phyloP scores from a whole-genome alignment of 345 rosid genomes.

The Salix viminalis region DNA sequence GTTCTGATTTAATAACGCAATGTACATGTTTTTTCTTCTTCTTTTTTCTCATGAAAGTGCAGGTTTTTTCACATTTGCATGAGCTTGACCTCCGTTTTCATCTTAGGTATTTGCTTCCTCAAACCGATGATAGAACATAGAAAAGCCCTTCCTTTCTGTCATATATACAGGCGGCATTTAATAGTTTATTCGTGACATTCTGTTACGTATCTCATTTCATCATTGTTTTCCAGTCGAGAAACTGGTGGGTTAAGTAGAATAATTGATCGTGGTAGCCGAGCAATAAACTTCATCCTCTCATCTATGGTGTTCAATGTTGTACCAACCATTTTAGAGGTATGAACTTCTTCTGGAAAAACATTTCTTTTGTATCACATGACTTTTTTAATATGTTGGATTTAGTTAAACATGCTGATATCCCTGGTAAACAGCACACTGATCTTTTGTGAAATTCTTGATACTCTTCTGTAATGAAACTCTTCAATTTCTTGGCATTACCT shows the following conservation, averaged over 20 bases:
- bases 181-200: neutral
- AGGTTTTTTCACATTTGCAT: constrained; percentile 95
- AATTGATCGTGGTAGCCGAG: constrained; percentile 99
- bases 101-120: constrained; percentile 53
- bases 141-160: neutral
- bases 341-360: neutral
- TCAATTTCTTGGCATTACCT: constrained; percentile 5
- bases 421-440: neutral
- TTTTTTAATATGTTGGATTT: neutral
- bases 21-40: neutral
- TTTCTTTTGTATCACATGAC: constrained; percentile 6
- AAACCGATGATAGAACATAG: neutral
- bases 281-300: constrained; percentile 88
- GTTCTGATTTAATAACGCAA: neutral
- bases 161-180: neutral
- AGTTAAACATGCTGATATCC: neutral
- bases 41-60: constrained; percentile 11
- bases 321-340: constrained; percentile 93
- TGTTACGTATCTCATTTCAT: constrained; percentile 16
- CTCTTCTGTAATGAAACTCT: neutral
- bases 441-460: neutral
- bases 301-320: constrained; percentile 95
- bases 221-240: constrained; percentile 66
- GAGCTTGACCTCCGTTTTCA: constrained; percentile 88
- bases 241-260: constrained; percentile 91